Percentiles rank a stretch among this genome's conserved stretches.
These are phyloP conservation scores for Spironucleus salmonicida DNA, from an alignment of 208 protist species.

Conservation along the genomic window DNA sequence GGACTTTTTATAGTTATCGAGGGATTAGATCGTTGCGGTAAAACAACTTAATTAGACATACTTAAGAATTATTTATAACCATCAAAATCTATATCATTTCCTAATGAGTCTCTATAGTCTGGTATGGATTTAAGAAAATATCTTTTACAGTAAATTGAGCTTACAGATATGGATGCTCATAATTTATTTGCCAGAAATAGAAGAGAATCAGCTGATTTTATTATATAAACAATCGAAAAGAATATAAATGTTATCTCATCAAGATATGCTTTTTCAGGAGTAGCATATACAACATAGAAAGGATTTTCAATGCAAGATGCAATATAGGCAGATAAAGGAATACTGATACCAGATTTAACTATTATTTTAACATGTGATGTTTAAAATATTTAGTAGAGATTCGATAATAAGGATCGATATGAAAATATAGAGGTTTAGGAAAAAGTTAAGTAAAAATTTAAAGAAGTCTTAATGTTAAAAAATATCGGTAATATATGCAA, in stretches of 20 bases:
- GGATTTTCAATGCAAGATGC: neutral
- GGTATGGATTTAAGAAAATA: neutral
- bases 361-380: neutral
- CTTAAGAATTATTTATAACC: neutral
- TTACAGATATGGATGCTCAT: neutral
- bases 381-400: neutral
- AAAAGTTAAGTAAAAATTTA: neutral
- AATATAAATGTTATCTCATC: neutral
- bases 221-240: neutral
- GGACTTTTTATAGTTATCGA: neutral
- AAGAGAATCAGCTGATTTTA: neutral
- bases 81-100: neutral
- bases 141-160: neutral
- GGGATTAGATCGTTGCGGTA: neutral
- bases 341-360: neutral
- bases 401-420: neutral
- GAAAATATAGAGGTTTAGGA: neutral
- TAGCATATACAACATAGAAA: neutral
- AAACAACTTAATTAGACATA: neutral
- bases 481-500: too few species aligned
- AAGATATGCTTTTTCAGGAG: neutral
- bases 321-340: neutral
- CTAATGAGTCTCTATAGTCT: neutral
- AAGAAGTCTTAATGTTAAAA: too few species aligned
- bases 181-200: neutral